These are phyloP conservation scores for Amylocystis lapponica DNA, from an alignment of 768 basidiomycete species.

Conservation along the genomic window DNA sequence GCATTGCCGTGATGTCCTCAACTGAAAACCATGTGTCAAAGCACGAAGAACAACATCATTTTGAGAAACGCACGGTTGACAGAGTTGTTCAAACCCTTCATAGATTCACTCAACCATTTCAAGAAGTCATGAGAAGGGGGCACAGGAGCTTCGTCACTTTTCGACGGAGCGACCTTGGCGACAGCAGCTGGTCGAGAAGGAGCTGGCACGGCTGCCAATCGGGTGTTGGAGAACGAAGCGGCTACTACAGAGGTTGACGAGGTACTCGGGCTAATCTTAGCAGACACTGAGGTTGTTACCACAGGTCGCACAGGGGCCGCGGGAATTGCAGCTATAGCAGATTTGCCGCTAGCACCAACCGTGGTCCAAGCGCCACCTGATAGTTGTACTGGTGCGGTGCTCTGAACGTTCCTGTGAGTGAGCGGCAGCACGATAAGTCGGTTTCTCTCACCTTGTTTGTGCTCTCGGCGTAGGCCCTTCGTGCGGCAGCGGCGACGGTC, in stretches of 20 bases:
- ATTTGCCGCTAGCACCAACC: constrained; percentile 75
- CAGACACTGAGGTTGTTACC: constrained; percentile 29
- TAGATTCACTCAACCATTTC: constrained; percentile 81
- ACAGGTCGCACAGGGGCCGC: constrained; percentile 19
- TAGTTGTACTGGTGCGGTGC: constrained; percentile 20
- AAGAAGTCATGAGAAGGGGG: constrained; percentile 87
- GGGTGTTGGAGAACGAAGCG: constrained; percentile 21
- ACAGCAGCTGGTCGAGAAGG: constrained; percentile 29
- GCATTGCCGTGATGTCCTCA: constrained; percentile 94
- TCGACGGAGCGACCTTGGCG: constrained; percentile 26
- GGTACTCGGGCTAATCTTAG: constrained; percentile 21
- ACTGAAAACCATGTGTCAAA: constrained; percentile 39
- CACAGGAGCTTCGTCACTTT: constrained; percentile 56
- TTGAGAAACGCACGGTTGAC: constrained; percentile 55
- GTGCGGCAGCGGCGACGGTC: constrained; percentile 45
- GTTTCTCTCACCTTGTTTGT: constrained; percentile 55
- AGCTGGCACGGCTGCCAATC: constrained; percentile 30
- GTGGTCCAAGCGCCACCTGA: constrained; percentile 74
- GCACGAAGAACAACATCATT: not conserved
- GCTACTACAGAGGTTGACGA: constrained; percentile 22
- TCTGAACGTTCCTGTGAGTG: constrained; percentile 6
- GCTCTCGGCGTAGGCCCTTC: constrained; percentile 75
- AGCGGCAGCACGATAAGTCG: constrained; percentile 3
- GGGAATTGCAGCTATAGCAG: constrained; percentile 28
- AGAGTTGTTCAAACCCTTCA: constrained; percentile 69